Conservation (phyloP, 2,329 filamentous ascomycete genomes). For the Fusarium albidum region DNA sequence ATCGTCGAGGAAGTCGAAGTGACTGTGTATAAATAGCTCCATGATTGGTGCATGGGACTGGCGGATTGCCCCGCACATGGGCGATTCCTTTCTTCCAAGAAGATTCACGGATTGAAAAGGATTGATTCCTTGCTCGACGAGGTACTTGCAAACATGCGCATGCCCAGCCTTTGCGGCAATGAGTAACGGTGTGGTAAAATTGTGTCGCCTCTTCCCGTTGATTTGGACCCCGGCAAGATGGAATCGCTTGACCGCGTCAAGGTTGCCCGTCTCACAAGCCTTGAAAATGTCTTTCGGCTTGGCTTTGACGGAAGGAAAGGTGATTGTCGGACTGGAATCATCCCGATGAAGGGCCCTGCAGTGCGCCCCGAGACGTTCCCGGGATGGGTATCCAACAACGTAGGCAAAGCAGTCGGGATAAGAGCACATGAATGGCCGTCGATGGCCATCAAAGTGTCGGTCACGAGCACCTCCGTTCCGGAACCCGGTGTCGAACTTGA, state of each 20-base stretch:
- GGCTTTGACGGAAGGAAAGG: rapidly evolving
- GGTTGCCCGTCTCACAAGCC: not conserved
- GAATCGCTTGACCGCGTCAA: not conserved
- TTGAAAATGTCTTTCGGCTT: rapidly evolving
- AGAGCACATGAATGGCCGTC: not conserved
- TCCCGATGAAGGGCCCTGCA: rapidly evolving
- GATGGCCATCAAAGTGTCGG: rapidly evolving
- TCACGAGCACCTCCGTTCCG: rapidly evolving
- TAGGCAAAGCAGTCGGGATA: rapidly evolving
- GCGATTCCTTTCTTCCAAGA: not conserved
- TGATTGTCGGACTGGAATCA: rapidly evolving
- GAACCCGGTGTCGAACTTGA: not conserved
- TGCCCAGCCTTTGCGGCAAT: not conserved
- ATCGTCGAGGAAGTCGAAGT: too few species aligned
- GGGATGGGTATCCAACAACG: rapidly evolving
- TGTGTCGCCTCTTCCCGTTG: rapidly evolving
- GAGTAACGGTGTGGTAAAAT: rapidly evolving
- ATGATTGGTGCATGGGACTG: not conserved
- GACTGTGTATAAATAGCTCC: not conserved
- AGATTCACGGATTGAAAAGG: not conserved
- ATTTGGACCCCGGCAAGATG: not conserved
- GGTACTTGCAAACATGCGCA: not conserved
- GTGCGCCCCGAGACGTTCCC: not conserved
- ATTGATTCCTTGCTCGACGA: rapidly evolving
- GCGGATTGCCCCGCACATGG: not conserved